Conservation (phyloP, 1,284 basidiomycete species). For the Ustilago cynodontis region DNA sequence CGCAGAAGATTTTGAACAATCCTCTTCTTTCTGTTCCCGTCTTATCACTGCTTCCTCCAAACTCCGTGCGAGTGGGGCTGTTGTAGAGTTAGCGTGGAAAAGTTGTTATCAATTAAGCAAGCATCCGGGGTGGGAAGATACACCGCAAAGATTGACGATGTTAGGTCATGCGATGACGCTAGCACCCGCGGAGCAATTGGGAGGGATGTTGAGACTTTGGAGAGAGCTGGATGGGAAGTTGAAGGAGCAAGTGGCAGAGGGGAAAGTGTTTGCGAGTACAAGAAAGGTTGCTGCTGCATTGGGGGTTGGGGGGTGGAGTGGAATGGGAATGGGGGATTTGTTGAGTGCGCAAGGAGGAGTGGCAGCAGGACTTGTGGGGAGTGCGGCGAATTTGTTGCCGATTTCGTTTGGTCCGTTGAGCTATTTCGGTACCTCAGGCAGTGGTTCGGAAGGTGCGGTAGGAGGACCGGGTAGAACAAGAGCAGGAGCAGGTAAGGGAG, state of each 20-base stretch:
- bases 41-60: slow-evolving; percentile 1
- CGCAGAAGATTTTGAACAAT: slow-evolving; percentile 37
- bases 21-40: slow-evolving; percentile 26
- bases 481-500: not conserved
- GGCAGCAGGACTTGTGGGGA: slow-evolving; percentile 25
- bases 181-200: slow-evolving; percentile 31
- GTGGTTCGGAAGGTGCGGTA: not conserved
- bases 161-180: slow-evolving; percentile 33
- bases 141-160: slow-evolving; percentile 31
- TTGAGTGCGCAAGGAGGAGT: slow-evolving; percentile 27
- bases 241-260: slow-evolving; percentile 21
- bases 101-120: slow-evolving; percentile 42
- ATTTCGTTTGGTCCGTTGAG: slow-evolving; percentile 24
- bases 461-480: not conserved
- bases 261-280: slow-evolving; percentile 20
- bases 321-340: not conserved
- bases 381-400: slow-evolving; percentile 40
- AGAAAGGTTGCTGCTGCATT: slow-evolving; percentile 12
- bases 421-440: slow-evolving; percentile 19
- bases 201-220: slow-evolving; percentile 36
- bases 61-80: not conserved
- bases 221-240: slow-evolving; percentile 25
- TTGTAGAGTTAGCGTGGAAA: slow-evolving; percentile 41
- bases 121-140: slow-evolving; percentile 46
- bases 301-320: not conserved